Base-by-base conservation (phyloP, 495 filamentous ascomycete species). In the Chaetomium cochliodes region DNA sequence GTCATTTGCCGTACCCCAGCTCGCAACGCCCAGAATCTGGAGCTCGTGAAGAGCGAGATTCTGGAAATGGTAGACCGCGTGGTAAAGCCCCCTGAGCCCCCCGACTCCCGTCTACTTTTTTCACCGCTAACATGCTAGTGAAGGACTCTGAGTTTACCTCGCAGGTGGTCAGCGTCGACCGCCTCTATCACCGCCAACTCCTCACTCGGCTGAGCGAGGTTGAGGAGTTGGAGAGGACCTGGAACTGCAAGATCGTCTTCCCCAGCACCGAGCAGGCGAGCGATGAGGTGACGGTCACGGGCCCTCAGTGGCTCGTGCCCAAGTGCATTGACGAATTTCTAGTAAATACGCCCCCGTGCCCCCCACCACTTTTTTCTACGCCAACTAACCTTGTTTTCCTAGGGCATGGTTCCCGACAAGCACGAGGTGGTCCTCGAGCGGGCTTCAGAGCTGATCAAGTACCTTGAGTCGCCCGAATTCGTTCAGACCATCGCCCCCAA, bases 1-100 rank as follows among this genome's bases (percentile, higher is more conserved):
- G 94, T 99, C 67, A 96, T 99, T 70, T 98, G 96, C 75, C 90
- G 96, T 26, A 99, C 94, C 0, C 94, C 94, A 16, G 94, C 94
- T 66, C 90, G 94, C 62, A 99, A 99, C 77, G 94, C 94, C 42
- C 90, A 96, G 76, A 97, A 92, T 72, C 81, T 99, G 47, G 94
- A 99, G 76, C 81, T 97, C 26, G 94, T 99, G 62, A 99, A 98
- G 84, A 90, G 91, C 72, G 94, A 99, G 80, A 99, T 99, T 69
- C 90, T 99, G 83, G 93, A 97, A 71, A 98, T 97, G 94, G 94
- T 98, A 54, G 92, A 98, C 78, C 91, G 96, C 78, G 92, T 88
- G 60, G 88, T 90, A 80, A 80, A 79, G 86, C 30, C 42, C 28
- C 81, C 59, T 11, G 33, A 9, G 23, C 41, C 30, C 41, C 22